Evolutionary conservation across 78 protist genomes (phyloP).

Genomic region (Dictyostelium brefeldianum): DNA sequence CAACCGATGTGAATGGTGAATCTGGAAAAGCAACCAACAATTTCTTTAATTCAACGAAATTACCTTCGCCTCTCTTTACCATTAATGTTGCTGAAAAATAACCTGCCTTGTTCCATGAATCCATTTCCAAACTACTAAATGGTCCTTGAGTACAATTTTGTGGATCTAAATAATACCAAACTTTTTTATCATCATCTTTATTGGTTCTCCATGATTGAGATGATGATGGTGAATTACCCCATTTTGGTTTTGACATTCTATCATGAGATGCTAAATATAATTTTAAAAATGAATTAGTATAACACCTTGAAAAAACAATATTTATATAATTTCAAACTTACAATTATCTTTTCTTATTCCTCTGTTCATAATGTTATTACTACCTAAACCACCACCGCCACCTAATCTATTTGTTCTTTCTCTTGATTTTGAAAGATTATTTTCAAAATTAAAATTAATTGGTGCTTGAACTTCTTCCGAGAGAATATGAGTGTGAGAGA

Average conservation of each 20-base stretch:
- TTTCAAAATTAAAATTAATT: slow-evolving; percentile 53
- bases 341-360: slow-evolving; percentile 29
- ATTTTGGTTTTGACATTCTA: slow-evolving; percentile 15
- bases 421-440: slow-evolving; percentile 36
- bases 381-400: slow-evolving; percentile 42
- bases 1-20: slow-evolving; percentile 27
- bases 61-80: slow-evolving; percentile 55
- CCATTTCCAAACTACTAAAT: slow-evolving; percentile 55
- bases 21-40: neutral
- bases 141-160: slow-evolving; percentile 73
- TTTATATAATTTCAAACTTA: no score
- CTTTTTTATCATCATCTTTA: slow-evolving; percentile 17
- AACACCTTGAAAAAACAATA: neutral
- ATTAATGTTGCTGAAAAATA: slow-evolving; percentile 40
- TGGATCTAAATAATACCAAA: slow-evolving; percentile 73
- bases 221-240: slow-evolving; percentile 60
- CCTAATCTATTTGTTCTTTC: slow-evolving; percentile 42
- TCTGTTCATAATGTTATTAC: slow-evolving; percentile 28
- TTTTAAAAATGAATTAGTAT: neutral
- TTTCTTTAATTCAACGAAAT: slow-evolving; percentile 43
- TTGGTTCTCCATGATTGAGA: slow-evolving; percentile 57
- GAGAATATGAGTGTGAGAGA: slow-evolving; percentile 52
- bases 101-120: slow-evolving; percentile 74
- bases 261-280: slow-evolving; percentile 29
- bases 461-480: slow-evolving; percentile 64